Evolutionary conservation across 352 stramenopile species (phyloP), one percentile per base, ranked within the genome.

Genomic region (Pythium folliculosum): DNA sequence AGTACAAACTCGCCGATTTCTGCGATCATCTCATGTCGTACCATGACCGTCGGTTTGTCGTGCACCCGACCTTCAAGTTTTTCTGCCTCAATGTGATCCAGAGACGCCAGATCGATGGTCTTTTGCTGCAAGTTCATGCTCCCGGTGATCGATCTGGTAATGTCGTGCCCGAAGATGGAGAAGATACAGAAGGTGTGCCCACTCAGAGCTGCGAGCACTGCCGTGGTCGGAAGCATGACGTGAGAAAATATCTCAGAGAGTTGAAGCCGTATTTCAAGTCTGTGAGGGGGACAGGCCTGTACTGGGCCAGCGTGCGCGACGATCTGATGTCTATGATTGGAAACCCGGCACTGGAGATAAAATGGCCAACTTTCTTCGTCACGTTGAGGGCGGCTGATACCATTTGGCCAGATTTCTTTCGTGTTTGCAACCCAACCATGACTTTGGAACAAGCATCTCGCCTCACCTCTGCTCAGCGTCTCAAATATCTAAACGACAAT

Each of bases 181-280:
- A 32, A 16, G 13, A 17, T 21, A 17, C 47, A 17, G 22, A 30
- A 8, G 6, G n/a, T 21, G 47, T 30, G 2, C 8, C 12, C 35
- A 40, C 6, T 12, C 6, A 40, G 12, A 40, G 35, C 35, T 12
- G 12, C 35, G 35, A 40, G 12, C 6, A 6, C 12, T 12, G 12
- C 35, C 35, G 12, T 12, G 35, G 35, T 40, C 35, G n/a, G n/a
- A n/a, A n/a, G n/a, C 35, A 40, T 40, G 35, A 40, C 35, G 35
- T 40, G 35, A 32, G n/a, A 10, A 5, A 17, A 4, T 53, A 10
- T 45, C 44, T 59, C 5, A 62, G 62, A 16, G 27, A 51, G n/a
- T 30, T 76, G 14, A 76, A 72, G 45, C 60, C 64, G 17, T 76
- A 40, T 59, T 75, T 67, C 23, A 19, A 22, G 49, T 16, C 9